Evolutionary conservation across 768 basidiomycete genomes (phyloP).

Genomic region (Leccinellum luteum): DNA sequence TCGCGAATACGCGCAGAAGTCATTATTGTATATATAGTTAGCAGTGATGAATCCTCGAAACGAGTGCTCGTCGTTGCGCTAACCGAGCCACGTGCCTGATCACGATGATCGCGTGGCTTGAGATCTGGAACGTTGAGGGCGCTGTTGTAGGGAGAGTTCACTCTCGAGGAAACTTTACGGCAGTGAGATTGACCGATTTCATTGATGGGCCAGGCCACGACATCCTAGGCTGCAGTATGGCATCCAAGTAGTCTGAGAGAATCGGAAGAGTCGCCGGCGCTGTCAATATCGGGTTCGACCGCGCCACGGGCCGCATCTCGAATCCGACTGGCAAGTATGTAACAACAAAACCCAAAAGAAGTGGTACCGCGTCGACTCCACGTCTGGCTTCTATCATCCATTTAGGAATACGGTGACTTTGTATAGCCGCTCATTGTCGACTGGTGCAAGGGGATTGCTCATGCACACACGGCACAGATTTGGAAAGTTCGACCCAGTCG

Average conservation of each 20-base stretch:
- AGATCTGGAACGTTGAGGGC: constrained; percentile 9
- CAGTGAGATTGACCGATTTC: neutral
- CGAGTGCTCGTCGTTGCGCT: neutral
- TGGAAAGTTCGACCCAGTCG: constrained; percentile 9
- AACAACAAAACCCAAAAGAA: neutral
- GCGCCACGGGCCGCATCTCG: neutral
- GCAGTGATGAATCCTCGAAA: neutral
- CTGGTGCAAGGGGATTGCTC: constrained; percentile 8
- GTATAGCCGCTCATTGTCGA: neutral
- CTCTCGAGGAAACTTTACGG: neutral
- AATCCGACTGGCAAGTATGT: neutral
- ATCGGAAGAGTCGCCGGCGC: neutral
- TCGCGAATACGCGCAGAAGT: constrained; percentile 7
- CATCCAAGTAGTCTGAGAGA: neutral
- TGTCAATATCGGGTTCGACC: constrained; percentile 1
- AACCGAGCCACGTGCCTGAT: neutral
- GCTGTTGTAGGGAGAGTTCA: neutral
- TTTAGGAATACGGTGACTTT: constrained; percentile 7
- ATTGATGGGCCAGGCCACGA: neutral
- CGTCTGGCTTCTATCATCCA: neutral
- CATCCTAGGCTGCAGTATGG: neutral
- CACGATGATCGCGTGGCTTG: neutral
- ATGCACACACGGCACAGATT: constrained; percentile 4
- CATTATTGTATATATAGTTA: neutral
- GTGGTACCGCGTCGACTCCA: neutral